Conservation (phyloP, 352 stramenopile genomes). For the Elongisporangium senticosum region DNA sequence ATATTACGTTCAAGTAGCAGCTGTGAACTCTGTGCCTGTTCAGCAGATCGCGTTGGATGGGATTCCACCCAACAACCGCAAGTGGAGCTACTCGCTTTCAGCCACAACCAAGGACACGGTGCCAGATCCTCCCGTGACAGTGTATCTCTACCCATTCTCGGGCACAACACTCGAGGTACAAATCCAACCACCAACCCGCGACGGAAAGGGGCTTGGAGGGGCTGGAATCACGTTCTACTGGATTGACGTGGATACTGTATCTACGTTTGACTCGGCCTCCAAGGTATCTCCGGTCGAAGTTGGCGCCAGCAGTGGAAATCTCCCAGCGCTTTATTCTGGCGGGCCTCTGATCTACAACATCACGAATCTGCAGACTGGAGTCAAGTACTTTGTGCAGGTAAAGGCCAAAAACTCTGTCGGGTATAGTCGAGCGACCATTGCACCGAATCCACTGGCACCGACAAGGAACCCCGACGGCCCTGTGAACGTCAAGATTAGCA, state of each 20-base stretch:
- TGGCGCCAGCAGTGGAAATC: conserved; percentile 9
- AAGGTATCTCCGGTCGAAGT: conserved; percentile 45
- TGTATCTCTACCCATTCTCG: conserved; percentile 55
- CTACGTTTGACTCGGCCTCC: conserved; percentile 59
- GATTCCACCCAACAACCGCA: conserved; percentile 84
- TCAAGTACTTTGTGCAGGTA: conserved; percentile 84
- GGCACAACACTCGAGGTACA: conserved; percentile 65
- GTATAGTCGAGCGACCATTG: conserved; percentile 56
- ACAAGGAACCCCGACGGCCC: conserved; percentile 40
- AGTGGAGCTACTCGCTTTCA: conserved; percentile 84
- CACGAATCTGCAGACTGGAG: conserved; percentile 58
- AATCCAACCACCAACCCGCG: conserved; percentile 58
- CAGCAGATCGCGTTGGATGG: conserved; percentile 80
- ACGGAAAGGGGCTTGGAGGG: conserved; percentile 48
- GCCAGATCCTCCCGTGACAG: conserved; percentile 60
- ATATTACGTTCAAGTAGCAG: conserved; percentile 92
- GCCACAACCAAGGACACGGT: conserved; percentile 78
- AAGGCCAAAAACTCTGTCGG: conserved; percentile 67
- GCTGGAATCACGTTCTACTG: conserved; percentile 47
- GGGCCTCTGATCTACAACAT: conserved; percentile 71
- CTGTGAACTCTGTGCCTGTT: conserved; percentile 84
- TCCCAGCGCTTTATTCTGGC: conserved; percentile 50
- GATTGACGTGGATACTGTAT: conserved; percentile 65
- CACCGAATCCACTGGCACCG: conserved; percentile 48
- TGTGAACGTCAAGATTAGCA: conserved; percentile 57